Evolutionary conservation across 805 yeast species (phyloP).

Genomic region (Hanseniaspora thailandica): DNA sequence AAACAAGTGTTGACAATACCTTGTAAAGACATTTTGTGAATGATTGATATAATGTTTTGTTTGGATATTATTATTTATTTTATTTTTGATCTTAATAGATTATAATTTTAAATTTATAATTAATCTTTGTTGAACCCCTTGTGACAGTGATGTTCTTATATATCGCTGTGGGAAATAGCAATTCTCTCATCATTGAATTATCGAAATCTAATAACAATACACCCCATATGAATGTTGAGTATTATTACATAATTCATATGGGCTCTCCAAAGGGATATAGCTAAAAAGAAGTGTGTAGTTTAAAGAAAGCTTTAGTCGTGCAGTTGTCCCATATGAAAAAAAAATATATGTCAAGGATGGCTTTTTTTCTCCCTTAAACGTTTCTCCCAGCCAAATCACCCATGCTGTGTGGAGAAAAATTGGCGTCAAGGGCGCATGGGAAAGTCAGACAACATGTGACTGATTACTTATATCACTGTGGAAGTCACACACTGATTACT

Average conservation of each 20-base stretch:
- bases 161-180: background rate
- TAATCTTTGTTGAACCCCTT: background rate
- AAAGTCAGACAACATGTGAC: background rate
- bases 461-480: background rate
- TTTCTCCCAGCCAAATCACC: too few relatives aligned
- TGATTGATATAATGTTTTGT: background rate
- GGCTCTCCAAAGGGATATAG: background rate
- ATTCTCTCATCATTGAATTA: background rate
- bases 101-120: background rate
- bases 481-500: background rate
- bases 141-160: background rate
- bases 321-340: background rate
- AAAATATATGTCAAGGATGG: background rate
- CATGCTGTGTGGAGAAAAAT: too few relatives aligned
- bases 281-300: background rate
- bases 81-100: background rate
- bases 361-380: background rate
- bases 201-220: background rate
- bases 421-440: background rate
- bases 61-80: background rate
- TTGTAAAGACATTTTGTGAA: constrained; percentile 11
- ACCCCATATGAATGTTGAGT: background rate
- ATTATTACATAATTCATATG: background rate
- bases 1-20: constrained; percentile 11
- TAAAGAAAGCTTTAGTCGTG: too few relatives aligned